phyloP scores from a whole-genome alignment of 2,329 filamentous ascomycete genomes.

The Aspergillus sp. region DNA sequence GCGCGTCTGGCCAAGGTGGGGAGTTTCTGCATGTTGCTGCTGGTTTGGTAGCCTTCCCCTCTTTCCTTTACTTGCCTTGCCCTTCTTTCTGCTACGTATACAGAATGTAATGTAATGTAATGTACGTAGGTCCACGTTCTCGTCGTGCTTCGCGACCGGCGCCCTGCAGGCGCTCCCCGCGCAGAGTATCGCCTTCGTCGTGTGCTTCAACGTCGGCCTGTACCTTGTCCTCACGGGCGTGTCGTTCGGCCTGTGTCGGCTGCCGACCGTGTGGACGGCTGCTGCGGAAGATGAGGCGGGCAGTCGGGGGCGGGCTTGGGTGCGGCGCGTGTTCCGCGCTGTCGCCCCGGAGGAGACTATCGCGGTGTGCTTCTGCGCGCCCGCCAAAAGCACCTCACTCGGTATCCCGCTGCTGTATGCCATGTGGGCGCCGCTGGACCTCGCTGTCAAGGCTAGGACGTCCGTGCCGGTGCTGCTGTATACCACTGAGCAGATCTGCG shows the following conservation, averaged over 20 bases:
- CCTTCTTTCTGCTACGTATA: not conserved
- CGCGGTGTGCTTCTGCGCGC: slow-evolving; percentile 70
- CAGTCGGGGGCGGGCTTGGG: slow-evolving; percentile 8
- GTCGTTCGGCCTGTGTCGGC: slow-evolving; percentile 50
- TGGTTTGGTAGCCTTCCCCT: slow-evolving; percentile 54
- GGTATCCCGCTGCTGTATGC: slow-evolving; percentile 67
- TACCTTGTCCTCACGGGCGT: slow-evolving; percentile 63
- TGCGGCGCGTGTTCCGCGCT: slow-evolving; percentile 24
- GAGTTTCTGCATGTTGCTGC: slow-evolving; percentile 47
- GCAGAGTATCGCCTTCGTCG: slow-evolving; percentile 63
- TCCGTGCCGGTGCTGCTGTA: slow-evolving; percentile 40
- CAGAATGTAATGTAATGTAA: no score
- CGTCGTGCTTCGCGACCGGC: slow-evolving; percentile 57
- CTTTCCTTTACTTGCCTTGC: not conserved
- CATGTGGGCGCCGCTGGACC: slow-evolving; percentile 53
- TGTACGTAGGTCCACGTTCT: slow-evolving; percentile 29
- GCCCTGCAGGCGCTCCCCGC: slow-evolving; percentile 60
- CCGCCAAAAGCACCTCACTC: slow-evolving; percentile 70
- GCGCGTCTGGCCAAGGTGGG: slow-evolving; percentile 52
- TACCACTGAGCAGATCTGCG: slow-evolving; percentile 40
- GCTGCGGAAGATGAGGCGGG: no score
- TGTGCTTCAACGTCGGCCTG: slow-evolving; percentile 66
- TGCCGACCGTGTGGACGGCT: slow-evolving; percentile 17
- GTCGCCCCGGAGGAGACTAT: slow-evolving; percentile 62
- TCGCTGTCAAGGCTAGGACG: slow-evolving; percentile 36